Evolutionary conservation across 257 asterid species (phyloP).

Genomic region (Nicotiana tomentosiformis): DNA sequence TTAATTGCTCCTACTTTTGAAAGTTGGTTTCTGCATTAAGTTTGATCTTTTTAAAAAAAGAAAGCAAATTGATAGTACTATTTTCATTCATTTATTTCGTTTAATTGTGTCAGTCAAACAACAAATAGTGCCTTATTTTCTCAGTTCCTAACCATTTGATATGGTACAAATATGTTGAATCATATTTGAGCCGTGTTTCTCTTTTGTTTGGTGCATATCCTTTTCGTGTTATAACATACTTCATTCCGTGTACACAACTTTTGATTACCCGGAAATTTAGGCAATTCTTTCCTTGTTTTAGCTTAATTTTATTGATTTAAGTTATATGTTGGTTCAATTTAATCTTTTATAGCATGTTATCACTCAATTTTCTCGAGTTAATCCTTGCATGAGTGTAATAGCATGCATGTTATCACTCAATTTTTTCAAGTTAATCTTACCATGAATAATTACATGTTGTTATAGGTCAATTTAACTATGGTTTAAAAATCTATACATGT

Average conservation of each 20-base stretch:
- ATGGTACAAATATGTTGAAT: not conserved
- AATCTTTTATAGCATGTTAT: no score
- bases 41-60: not conserved
- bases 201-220: conserved; percentile 2
- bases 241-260: not conserved
- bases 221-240: not conserved
- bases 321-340: not conserved
- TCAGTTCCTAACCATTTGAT: not conserved
- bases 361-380: no score
- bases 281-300: not conserved
- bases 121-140: not conserved
- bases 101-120: not conserved
- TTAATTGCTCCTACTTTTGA: conserved; percentile 5
- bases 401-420: no score
- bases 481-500: no score
- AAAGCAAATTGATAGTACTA: no score
- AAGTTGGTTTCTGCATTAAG: not conserved
- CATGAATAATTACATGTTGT: no score
- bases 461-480: no score
- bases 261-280: not conserved
- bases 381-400: no score
- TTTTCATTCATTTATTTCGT: not conserved
- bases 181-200: not conserved
- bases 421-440: no score
- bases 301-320: not conserved